Evolutionary conservation across 2,329 filamentous ascomycete genomes (phyloP).

Genomic region (Pseudocercospora fuligena): DNA sequence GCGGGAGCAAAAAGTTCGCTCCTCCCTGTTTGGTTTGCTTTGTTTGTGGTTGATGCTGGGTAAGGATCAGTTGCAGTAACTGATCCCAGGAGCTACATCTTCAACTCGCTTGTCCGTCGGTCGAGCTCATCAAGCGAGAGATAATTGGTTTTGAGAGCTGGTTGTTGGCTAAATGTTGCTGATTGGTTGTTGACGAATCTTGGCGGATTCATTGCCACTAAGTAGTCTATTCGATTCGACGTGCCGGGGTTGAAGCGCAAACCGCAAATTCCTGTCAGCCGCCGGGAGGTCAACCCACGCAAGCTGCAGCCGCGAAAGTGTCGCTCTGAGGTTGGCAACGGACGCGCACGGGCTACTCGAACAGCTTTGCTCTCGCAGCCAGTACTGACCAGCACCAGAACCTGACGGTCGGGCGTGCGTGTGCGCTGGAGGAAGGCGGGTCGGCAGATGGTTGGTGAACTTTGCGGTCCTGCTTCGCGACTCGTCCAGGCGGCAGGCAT

Average conservation of each 20-base stretch:
- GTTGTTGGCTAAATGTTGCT: background rate
- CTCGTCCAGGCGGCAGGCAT: background rate
- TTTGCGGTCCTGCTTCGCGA: background rate
- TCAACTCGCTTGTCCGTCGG: background rate
- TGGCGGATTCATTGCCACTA: background rate
- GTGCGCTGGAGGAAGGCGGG: background rate
- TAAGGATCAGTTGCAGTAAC: background rate
- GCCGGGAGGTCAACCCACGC: background rate
- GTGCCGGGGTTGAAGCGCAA: background rate
- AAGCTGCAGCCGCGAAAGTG: background rate
- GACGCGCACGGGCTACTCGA: background rate
- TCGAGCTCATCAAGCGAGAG: background rate
- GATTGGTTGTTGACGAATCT: background rate
- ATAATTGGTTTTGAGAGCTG: background rate
- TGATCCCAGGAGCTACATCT: background rate
- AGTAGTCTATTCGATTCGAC: background rate
- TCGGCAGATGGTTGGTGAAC: too few relatives aligned
- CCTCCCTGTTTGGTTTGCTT: background rate
- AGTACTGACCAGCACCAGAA: background rate
- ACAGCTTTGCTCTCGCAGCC: background rate
- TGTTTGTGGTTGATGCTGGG: background rate
- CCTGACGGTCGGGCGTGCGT: background rate
- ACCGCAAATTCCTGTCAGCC: background rate
- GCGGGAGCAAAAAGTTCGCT: background rate
- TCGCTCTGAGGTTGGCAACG: too few relatives aligned